Percentiles rank a stretch among this genome's conserved stretches.
Conservation (phyloP, 2,329 filamentous ascomycete genomes). For the Colletotrichum godetiae region DNA sequence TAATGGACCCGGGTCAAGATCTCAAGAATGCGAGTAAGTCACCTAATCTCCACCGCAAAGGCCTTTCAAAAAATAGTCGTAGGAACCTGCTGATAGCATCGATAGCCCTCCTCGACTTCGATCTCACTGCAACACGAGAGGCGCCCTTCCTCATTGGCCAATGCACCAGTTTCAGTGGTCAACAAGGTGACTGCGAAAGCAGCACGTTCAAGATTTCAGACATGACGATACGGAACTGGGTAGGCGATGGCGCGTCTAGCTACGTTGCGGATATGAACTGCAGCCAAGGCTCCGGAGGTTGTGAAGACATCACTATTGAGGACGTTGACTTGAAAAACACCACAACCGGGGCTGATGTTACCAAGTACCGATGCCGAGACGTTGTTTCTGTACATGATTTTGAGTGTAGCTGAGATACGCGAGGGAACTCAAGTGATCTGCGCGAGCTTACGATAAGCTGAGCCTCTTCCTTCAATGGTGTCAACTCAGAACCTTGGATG, state of each 20-base stretch:
- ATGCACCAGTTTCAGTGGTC: not conserved
- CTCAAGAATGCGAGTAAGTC: not conserved
- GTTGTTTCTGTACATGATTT: not conserved
- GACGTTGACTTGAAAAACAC: not conserved
- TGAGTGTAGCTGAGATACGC: not conserved
- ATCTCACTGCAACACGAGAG: not conserved
- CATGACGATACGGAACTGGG: not conserved
- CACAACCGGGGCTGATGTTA: not conserved
- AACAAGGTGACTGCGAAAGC: not conserved
- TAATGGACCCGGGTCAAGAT: not conserved
- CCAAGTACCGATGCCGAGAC: not conserved
- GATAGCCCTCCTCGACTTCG: not conserved
- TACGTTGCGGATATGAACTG: not conserved
- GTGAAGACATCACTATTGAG: not conserved
- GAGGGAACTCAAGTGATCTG: not conserved
- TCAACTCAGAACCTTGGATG: too few relatives aligned
- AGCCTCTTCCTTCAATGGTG: too few relatives aligned
- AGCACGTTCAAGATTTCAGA: not conserved
- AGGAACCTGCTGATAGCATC: not conserved
- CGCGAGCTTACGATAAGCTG: too few relatives aligned
- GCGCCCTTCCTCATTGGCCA: not conserved
- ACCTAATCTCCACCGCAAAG: not conserved
- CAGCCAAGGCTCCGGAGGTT: not conserved
- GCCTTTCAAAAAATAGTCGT: not conserved
- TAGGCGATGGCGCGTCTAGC: not conserved